These are phyloP conservation scores for Colletotrichum gigasporum DNA, from an alignment of 2,329 filamentous ascomycete species.

Conservation along the genomic window DNA sequence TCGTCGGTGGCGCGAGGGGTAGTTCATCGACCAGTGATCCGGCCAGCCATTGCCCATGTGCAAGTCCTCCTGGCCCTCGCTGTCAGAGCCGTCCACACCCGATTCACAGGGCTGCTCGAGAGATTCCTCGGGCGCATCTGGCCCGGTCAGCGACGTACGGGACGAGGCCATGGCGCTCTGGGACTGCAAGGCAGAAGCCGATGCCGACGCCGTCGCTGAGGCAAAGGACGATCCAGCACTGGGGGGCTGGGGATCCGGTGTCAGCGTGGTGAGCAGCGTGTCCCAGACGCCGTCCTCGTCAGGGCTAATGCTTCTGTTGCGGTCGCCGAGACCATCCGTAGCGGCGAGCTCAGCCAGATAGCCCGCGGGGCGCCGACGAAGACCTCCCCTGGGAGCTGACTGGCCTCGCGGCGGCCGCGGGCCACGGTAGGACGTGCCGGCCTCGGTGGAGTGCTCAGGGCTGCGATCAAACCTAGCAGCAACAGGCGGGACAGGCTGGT, in stretches of 20 bases:
- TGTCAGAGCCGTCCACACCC: slow-evolving; percentile 64
- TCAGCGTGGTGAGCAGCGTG: slow-evolving; percentile 80
- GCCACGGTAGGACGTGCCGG: slow-evolving; percentile 1
- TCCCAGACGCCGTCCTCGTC: slow-evolving; percentile 78
- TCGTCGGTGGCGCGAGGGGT: slow-evolving; percentile 30
- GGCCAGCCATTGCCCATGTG: slow-evolving; percentile 11
- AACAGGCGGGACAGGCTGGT: slow-evolving; percentile 27
- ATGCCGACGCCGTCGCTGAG: slow-evolving; percentile 66
- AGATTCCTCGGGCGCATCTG: slow-evolving; percentile 46
- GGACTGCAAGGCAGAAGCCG: slow-evolving; percentile 47
- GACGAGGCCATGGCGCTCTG: slow-evolving; percentile 56
- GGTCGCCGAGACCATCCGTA: slow-evolving; percentile 83
- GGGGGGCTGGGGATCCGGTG: slow-evolving; percentile 82
- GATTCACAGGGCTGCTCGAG: slow-evolving; percentile 59
- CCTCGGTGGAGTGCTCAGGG: slow-evolving; percentile 20
- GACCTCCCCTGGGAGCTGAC: neutral
- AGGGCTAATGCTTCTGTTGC: slow-evolving; percentile 82
- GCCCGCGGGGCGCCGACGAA: neutral
- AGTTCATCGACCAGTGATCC: slow-evolving; percentile 29
- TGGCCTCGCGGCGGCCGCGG: neutral
- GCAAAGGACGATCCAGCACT: slow-evolving; percentile 86
- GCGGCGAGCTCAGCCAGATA: slow-evolving; percentile 8
- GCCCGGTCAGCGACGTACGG: slow-evolving; percentile 55
- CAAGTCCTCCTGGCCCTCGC: slow-evolving; percentile 49
- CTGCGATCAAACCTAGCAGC: slow-evolving; percentile 33